Evolutionary conservation across 2,329 filamentous ascomycete genomes (phyloP).

Genomic region (Xylaria sp.): DNA sequence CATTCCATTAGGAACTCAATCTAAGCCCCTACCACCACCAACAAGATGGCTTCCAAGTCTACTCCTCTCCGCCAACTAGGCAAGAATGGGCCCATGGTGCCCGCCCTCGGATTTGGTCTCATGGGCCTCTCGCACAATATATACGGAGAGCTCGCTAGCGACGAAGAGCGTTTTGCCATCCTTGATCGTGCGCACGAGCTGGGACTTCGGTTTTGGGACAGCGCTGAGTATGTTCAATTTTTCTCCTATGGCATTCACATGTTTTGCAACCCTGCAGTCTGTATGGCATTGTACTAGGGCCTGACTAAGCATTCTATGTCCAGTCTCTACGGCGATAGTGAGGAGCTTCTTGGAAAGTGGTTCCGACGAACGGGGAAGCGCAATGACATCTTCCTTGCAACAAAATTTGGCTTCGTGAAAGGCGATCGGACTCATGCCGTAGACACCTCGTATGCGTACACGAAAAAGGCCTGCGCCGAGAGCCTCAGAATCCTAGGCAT

Average conservation of each 20-base stretch:
- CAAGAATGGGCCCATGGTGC: conserved; percentile 25
- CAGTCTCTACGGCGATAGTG: conserved; percentile 57
- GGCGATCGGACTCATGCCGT: conserved; percentile 6
- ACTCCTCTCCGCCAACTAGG: not conserved
- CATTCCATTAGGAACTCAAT: no score
- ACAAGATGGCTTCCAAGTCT: no score
- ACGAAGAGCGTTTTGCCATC: conserved; percentile 57
- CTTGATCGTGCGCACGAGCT: conserved; percentile 58
- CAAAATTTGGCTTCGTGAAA: conserved; percentile 59
- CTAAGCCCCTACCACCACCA: no score
- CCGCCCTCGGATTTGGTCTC: conserved; percentile 41
- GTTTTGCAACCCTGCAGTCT: no score
- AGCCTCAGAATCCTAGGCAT: conserved; percentile 49
- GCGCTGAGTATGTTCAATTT: conserved; percentile 23
- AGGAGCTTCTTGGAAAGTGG: conserved; percentile 61
- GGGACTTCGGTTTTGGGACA: conserved; percentile 58
- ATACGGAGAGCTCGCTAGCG: conserved; percentile 39
- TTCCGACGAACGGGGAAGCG: conserved; percentile 57
- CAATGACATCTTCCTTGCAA: conserved; percentile 62
- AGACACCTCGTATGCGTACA: not conserved
- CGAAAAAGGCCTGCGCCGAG: conserved; percentile 35
- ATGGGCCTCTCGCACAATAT: conserved; percentile 38
- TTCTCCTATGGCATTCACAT: no score
- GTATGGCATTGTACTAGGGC: no score
- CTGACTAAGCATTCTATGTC: conserved; percentile 22